A percentile compares a stretch with the other conserved stretches of the same genome.
phyloP scores from a whole-genome alignment of 495 filamentous ascomycete genomes.

The Trichoderma orchidacearum region DNA sequence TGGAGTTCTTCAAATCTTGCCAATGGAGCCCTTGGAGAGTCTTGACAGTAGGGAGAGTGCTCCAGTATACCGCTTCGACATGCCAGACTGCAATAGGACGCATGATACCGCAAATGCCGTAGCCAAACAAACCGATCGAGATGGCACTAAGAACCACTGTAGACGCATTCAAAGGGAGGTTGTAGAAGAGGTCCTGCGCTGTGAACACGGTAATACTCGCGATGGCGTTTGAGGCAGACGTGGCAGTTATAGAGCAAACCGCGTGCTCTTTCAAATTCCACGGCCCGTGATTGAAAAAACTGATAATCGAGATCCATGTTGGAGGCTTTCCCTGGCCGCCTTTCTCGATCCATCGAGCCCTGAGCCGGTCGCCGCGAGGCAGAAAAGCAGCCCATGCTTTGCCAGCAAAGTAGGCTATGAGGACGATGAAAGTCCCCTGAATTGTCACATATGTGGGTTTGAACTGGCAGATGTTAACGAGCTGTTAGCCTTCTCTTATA shows the following conservation, averaged over 20 bases:
- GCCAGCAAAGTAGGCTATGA: slow-evolving; percentile 23
- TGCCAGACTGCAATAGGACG: slow-evolving; percentile 10
- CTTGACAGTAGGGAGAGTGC: slow-evolving; percentile 9
- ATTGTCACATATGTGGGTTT: neutral
- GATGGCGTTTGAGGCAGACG: slow-evolving; percentile 6
- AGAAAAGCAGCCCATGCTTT: slow-evolving; percentile 23
- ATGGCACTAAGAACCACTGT: slow-evolving; percentile 16
- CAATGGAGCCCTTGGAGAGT: slow-evolving; percentile 12
- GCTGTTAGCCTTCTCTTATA: neutral
- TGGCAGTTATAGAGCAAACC: slow-evolving; percentile 10
- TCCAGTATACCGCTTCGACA: slow-evolving; percentile 25
- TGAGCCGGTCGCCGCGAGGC: slow-evolving; percentile 23
- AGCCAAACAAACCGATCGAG: slow-evolving; percentile 21
- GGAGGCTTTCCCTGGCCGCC: slow-evolving; percentile 7
- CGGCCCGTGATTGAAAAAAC: slow-evolving; percentile 16
- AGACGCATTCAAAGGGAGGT: slow-evolving; percentile 6
- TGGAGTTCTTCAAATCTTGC: slow-evolving; percentile 8
- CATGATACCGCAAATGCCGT: slow-evolving; percentile 25
- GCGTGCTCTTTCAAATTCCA: slow-evolving; percentile 26
- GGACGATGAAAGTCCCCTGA: slow-evolving; percentile 3
- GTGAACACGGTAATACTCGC: slow-evolving; percentile 12
- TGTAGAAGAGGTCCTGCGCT: slow-evolving; percentile 11
- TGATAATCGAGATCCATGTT: slow-evolving; percentile 5
- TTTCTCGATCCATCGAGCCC: slow-evolving; percentile 3
- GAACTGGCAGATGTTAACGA: slow-evolving; percentile 3